phyloP scores from a whole-genome alignment of 495 filamentous ascomycete genomes.

The Aspergillus sparsus region DNA sequence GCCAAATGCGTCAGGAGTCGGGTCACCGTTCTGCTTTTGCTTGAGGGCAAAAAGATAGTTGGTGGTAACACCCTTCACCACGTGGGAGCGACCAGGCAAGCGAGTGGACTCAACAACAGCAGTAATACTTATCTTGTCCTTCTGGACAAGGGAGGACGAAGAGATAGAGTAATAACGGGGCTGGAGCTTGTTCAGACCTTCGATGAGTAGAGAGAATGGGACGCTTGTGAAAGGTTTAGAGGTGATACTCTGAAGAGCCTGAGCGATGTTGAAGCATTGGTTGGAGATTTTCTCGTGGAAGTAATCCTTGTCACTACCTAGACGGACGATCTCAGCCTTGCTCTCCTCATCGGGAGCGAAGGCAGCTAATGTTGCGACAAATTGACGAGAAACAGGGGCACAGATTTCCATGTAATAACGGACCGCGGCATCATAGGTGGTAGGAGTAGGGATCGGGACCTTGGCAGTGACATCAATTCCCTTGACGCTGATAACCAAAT shows the following conservation, averaged over 20 bases:
- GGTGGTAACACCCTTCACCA: constrained; percentile 92
- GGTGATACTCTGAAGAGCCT: constrained; percentile 76
- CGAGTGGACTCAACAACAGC: constrained; percentile 86
- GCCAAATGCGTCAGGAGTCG: constrained; percentile 81
- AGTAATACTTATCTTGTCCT: constrained; percentile 90
- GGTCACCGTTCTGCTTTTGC: constrained; percentile 93
- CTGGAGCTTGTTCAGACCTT: constrained; percentile 91
- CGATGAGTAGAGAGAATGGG: constrained; percentile 93
- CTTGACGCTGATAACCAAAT: constrained; percentile 87
- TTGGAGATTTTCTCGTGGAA: constrained; percentile 86
- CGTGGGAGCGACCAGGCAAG: constrained; percentile 73
- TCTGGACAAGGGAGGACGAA: constrained; percentile 91
- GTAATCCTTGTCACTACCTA: constrained; percentile 93
- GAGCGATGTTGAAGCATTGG: constrained; percentile 86
- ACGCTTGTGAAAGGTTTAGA: constrained; percentile 75
- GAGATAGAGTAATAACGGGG: constrained; percentile 99
- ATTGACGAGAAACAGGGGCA: constrained; percentile 94
- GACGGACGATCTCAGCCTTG: constrained; percentile 83
- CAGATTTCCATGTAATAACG: constrained; percentile 98
- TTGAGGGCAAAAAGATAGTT: constrained; percentile 97
- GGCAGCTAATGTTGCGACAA: constrained; percentile 79
- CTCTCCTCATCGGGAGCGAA: constrained; percentile 84
- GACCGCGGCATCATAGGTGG: constrained; percentile 89
- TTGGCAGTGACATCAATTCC: constrained; percentile 93
- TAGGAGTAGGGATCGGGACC: constrained; percentile 95